A percentile compares a stretch with the other conserved stretches of the same genome.
These are phyloP conservation scores for Taxillus chinensis DNA, from an alignment of 164 flowering plant genomes.

Conservation along the genomic window DNA sequence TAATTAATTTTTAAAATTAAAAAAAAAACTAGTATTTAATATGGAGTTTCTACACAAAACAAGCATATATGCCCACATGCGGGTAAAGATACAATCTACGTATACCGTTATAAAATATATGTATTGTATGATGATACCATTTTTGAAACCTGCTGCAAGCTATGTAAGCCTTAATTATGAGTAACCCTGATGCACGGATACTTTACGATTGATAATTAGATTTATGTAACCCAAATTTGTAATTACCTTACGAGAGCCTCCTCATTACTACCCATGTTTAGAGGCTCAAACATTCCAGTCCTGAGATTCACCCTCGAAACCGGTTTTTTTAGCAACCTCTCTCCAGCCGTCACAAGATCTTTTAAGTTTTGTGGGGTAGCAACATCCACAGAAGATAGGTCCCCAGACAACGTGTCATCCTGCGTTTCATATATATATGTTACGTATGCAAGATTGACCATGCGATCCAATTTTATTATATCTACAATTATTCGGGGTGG, in stretches of 20 bases:
- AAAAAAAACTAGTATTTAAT: no score
- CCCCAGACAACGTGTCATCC: constrained; percentile 1
- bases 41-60: neutral
- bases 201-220: neutral
- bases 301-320: neutral
- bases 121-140: neutral
- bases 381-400: neutral
- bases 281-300: neutral
- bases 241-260: neutral
- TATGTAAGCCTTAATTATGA: neutral
- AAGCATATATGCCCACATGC: neutral
- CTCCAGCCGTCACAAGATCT: neutral
- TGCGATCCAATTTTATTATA: no score
- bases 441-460: neutral
- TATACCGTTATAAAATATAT: neutral
- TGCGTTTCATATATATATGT: neutral
- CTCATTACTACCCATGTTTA: neutral
- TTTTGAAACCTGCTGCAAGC: neutral
- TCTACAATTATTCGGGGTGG: no score
- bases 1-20: no score
- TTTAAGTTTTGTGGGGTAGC: neutral
- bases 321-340: neutral
- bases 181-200: neutral
- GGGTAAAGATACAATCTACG: neutral
- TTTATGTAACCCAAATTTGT: neutral